A percentile compares a stretch with the other conserved stretches of the same genome.
phyloP scores from a whole-genome alignment of 2,329 filamentous ascomycete genomes.

The Phialocephala subalpina region DNA sequence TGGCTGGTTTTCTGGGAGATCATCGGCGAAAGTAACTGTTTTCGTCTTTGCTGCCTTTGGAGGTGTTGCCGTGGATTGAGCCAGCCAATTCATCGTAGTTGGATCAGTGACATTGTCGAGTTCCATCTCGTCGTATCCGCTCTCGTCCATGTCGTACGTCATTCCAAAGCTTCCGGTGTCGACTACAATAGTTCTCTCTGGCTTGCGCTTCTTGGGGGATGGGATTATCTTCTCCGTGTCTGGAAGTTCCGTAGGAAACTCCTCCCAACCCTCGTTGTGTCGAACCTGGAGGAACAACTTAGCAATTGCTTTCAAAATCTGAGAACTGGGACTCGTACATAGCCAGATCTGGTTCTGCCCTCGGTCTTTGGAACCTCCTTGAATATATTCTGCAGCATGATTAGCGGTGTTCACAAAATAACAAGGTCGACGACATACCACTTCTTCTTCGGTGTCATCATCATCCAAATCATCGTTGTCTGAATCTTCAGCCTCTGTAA shows the following conservation, averaged over 20 bases:
- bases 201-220: too few relatives aligned
- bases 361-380: background rate
- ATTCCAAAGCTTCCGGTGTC: too few relatives aligned
- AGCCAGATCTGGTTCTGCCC: background rate
- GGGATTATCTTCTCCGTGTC: background rate
- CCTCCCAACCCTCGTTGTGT: background rate
- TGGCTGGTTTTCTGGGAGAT: too few relatives aligned
- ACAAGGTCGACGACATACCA: background rate
- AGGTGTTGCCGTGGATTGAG: too few relatives aligned
- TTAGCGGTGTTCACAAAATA: background rate
- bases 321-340: background rate
- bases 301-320: background rate
- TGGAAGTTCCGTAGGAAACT: background rate
- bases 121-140: too few relatives aligned
- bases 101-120: too few relatives aligned
- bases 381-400: background rate
- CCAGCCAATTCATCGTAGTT: too few relatives aligned
- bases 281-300: background rate
- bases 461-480: background rate
- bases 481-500: background rate
- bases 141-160: too few relatives aligned
- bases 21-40: too few relatives aligned
- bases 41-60: too few relatives aligned
- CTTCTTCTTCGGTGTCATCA: background rate
- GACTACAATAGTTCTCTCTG: too few relatives aligned